Evolutionary conservation across 768 basidiomycete genomes (phyloP).

Genomic region (Calocybe indica): DNA sequence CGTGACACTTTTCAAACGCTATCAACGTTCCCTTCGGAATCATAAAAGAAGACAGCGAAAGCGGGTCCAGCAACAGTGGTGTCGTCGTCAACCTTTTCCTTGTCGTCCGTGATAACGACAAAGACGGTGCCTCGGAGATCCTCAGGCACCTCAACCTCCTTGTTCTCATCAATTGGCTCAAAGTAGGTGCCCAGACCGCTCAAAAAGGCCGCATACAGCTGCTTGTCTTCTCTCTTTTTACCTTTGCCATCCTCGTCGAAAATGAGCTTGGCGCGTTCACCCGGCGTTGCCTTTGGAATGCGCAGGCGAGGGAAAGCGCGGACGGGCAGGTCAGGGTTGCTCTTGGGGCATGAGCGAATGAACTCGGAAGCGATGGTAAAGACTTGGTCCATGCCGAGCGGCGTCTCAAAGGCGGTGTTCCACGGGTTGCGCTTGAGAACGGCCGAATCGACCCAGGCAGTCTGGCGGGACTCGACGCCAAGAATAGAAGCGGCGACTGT

Average conservation of each 20-base stretch:
- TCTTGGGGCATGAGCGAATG: constrained; percentile 47
- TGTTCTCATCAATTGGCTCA: constrained; percentile 18
- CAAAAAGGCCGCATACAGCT: constrained; percentile 27
- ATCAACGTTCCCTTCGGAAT: constrained; percentile 1
- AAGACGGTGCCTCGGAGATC: constrained; percentile 26
- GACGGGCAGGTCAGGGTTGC: constrained; percentile 47
- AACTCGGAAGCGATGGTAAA: constrained; percentile 37
- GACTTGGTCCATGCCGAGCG: constrained; percentile 24
- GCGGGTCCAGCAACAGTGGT: constrained; percentile 36
- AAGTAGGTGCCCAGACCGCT: constrained; percentile 26
- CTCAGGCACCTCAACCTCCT: constrained; percentile 16
- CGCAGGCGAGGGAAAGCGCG: constrained; percentile 46
- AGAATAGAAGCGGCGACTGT: constrained; percentile 52
- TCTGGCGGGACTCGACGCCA: constrained; percentile 54
- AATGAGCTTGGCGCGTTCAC: constrained; percentile 17
- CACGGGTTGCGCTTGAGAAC: constrained; percentile 38
- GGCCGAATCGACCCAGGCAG: constrained; percentile 45
- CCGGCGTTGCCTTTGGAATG: constrained; percentile 18
- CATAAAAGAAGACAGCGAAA: constrained; percentile 18
- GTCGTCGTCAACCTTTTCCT: constrained; percentile 25
- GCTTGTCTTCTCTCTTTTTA: constrained; percentile 5
- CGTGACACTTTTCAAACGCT: too few relatives aligned
- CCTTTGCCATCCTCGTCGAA: constrained; percentile 15
- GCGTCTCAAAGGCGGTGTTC: constrained; percentile 47
- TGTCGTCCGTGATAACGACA: constrained; percentile 25